These are phyloP conservation scores for Ceratocystis alfenasii DNA, from an alignment of 2,329 filamentous ascomycete genomes.

Conservation along the genomic window DNA sequence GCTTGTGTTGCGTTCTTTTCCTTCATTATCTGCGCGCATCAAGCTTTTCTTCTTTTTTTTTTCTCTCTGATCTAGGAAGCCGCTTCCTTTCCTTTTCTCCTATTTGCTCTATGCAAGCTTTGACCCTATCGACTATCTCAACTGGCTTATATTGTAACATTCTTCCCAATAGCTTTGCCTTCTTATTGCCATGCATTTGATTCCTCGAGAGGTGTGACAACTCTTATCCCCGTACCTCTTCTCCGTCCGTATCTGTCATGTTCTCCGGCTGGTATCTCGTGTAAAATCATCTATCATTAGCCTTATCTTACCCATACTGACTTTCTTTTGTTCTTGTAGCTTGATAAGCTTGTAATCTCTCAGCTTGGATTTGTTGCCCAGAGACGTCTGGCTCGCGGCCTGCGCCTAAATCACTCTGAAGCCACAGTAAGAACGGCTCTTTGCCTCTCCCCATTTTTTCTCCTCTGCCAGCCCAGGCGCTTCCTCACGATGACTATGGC, in stretches of 20 bases:
- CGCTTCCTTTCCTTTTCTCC: neutral
- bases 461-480: constrained; percentile 11
- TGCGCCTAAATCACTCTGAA: constrained; percentile 82
- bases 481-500: constrained; percentile 11
- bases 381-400: constrained; percentile 71
- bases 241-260: neutral
- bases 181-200: constrained; percentile 34
- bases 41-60: constrained; percentile 7
- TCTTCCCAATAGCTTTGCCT: too few species aligned
- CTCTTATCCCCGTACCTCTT: neutral
- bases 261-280: neutral
- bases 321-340: constrained; percentile 37
- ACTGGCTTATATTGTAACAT: too few species aligned
- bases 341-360: constrained; percentile 91
- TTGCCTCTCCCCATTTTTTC: neutral
- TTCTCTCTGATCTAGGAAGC: neutral
- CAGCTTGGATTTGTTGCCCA: constrained; percentile 82
- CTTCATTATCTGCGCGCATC: neutral
- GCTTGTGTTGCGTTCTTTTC: neutral
- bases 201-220: constrained; percentile 37
- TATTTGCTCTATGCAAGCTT: too few species aligned
- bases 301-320: constrained; percentile 3
- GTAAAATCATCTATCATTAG: too few species aligned
- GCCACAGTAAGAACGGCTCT: constrained; percentile 49
- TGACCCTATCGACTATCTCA: too few species aligned